phyloP scores from a whole-genome alignment of 768 basidiomycete species.

The Xanthoconium stramineum region DNA sequence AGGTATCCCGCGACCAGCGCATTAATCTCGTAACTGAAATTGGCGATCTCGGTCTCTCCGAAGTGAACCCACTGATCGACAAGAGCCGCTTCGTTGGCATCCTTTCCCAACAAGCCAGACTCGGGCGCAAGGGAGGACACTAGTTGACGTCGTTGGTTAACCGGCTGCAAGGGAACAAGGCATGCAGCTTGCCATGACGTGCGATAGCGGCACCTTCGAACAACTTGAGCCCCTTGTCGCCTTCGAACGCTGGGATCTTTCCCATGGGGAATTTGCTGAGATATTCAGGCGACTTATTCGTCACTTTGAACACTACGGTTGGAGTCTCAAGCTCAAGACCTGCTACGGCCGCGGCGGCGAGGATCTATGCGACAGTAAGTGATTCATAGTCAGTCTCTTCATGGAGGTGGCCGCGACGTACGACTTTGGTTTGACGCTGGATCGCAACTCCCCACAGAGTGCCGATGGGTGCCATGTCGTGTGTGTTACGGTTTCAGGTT shows the following conservation, averaged over 20 bases:
- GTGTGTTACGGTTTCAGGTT: not conserved
- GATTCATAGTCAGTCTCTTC: not conserved
- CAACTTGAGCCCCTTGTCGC: slow-evolving; percentile 20
- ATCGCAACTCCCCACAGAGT: slow-evolving; percentile 22
- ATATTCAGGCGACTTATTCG: slow-evolving; percentile 27
- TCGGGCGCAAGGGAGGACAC: slow-evolving; percentile 27
- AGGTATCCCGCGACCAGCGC: slow-evolving; percentile 17
- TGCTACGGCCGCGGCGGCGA: slow-evolving; percentile 20
- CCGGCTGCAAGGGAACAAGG: not conserved
- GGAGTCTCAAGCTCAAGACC: slow-evolving; percentile 27
- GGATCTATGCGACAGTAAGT: slow-evolving; percentile 17
- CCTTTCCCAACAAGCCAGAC: slow-evolving; percentile 26
- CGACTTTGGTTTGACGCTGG: slow-evolving; percentile 29
- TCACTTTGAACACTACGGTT: slow-evolving; percentile 22
- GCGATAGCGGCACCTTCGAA: slow-evolving; percentile 30
- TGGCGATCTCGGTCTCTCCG: slow-evolving; percentile 25
- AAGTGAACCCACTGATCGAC: slow-evolving; percentile 33
- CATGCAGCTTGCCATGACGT: slow-evolving; percentile 19
- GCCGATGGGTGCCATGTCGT: slow-evolving; percentile 25
- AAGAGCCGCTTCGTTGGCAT: slow-evolving; percentile 21
- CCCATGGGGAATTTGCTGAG: slow-evolving; percentile 29
- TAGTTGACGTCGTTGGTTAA: not conserved
- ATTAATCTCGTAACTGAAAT: slow-evolving; percentile 17
- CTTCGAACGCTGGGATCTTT: slow-evolving; percentile 28
- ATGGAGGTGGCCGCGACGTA: slow-evolving; percentile 11